These are phyloP conservation scores for Parastagonospora nodorum DNA, from an alignment of 2,329 filamentous ascomycete genomes.

Conservation along the genomic window DNA sequence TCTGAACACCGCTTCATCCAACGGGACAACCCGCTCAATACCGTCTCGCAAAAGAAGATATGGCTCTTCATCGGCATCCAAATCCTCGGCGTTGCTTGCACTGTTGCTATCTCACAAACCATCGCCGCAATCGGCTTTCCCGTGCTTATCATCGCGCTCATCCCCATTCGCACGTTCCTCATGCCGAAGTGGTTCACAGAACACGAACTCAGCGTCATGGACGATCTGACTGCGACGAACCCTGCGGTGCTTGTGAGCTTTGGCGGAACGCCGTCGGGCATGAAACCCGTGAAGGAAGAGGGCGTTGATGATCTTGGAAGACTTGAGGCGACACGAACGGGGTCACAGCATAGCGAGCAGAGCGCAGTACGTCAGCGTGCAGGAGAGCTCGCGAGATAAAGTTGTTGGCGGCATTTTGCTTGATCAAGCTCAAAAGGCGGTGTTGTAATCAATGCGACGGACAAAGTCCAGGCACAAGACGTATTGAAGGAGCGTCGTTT, in stretches of 20 bases:
- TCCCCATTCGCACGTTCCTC: constrained; percentile 57
- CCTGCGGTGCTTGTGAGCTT: constrained; percentile 58
- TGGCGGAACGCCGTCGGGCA: constrained; percentile 51
- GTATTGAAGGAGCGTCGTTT: too few species aligned
- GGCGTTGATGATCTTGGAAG: constrained; percentile 12
- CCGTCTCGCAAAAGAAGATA: constrained; percentile 52
- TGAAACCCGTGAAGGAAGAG: constrained; percentile 18
- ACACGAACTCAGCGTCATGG: constrained; percentile 55
- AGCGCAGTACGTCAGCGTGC: constrained; percentile 27
- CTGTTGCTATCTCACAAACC: constrained; percentile 62
- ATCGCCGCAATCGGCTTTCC: constrained; percentile 64
- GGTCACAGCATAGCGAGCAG: constrained; percentile 8
- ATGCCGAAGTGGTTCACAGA: constrained; percentile 57
- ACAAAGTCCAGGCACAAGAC: too few species aligned
- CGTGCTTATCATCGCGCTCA: constrained; percentile 59
- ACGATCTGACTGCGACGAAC: constrained; percentile 58
- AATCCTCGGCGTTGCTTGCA: constrained; percentile 53
- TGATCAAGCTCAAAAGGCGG: background rate
- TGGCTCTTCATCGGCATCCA: constrained; percentile 56
- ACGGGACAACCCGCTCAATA: constrained; percentile 52
- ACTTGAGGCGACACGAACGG: constrained; percentile 2
- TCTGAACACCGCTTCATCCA: constrained; percentile 55
- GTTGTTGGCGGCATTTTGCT: background rate
- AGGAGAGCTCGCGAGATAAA: constrained; percentile 22
- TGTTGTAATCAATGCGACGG: too few species aligned